Conservation (phyloP, 1,139 yeast species). For the Suhomyces atakaporum region DNA sequence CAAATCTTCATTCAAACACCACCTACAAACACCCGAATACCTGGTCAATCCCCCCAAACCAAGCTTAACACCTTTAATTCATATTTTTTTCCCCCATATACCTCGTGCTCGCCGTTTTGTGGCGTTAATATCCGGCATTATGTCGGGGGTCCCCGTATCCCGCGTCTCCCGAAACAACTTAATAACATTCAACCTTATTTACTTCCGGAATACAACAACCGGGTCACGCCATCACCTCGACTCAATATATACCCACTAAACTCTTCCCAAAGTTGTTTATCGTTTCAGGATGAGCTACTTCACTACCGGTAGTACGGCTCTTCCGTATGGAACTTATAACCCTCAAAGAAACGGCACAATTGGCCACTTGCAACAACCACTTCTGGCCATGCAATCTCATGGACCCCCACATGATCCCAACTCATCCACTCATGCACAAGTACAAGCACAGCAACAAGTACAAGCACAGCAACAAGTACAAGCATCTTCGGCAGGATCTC, state of each 20-base stretch:
- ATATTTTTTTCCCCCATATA: background rate
- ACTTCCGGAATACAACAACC: conserved; percentile 7
- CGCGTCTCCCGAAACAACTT: conserved; percentile 2
- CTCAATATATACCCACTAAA: background rate
- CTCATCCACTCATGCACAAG: conserved; percentile 8
- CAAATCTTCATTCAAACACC: no score
- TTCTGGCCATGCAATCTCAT: conserved; percentile 9
- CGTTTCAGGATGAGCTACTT: conserved; percentile 15
- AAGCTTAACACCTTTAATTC: background rate
- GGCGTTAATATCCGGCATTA: conserved; percentile 1
- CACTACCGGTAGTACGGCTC: conserved; percentile 13
- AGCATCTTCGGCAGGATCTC: background rate
- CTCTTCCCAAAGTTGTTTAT: background rate
- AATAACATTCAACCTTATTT: background rate
- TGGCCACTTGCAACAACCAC: conserved; percentile 14
- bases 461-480: conserved; percentile 18
- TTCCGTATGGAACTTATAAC: conserved; percentile 16
- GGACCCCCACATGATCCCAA: conserved; percentile 10
- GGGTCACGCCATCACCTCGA: conserved; percentile 2
- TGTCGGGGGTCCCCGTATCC: conserved; percentile 4
- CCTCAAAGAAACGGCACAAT: conserved; percentile 12
- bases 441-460: conserved; percentile 22
- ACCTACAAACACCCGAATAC: no score
- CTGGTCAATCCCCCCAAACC: background rate
- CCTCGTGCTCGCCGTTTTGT: background rate